Conservation (phyloP, 495 filamentous ascomycete genomes). For the Annulohypoxylon moriforme region DNA sequence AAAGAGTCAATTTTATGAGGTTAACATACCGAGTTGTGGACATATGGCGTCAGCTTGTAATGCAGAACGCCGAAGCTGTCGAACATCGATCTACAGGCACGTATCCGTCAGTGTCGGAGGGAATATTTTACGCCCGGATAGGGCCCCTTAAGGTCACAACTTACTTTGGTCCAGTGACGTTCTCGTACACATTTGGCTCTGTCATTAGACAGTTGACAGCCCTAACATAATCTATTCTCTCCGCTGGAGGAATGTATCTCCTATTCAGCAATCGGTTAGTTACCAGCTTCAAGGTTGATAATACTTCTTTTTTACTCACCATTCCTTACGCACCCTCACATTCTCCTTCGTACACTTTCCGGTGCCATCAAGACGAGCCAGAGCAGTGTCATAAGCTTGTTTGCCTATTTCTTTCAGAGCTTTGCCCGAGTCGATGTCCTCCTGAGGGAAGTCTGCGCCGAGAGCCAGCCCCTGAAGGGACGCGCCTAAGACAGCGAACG, state of each 20-base stretch:
- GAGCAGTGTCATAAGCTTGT: conserved; percentile 50
- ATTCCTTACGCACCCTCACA: conserved; percentile 58
- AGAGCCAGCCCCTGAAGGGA: conserved; percentile 42
- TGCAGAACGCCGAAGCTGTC: conserved; percentile 51
- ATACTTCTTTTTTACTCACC: conserved; percentile 42
- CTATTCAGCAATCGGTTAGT: conserved; percentile 40
- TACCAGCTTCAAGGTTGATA: background rate
- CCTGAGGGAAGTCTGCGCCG: conserved; percentile 47
- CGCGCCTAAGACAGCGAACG: conserved; percentile 37
- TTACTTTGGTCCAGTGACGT: conserved; percentile 49
- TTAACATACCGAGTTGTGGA: conserved; percentile 52
- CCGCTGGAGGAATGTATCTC: conserved; percentile 53
- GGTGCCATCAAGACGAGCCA: conserved; percentile 49
- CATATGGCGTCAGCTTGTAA: conserved; percentile 49
- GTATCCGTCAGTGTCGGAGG: background rate
- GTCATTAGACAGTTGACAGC: conserved; percentile 56
- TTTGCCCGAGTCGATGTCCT: conserved; percentile 54
- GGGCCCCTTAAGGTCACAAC: background rate
- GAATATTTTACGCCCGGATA: background rate
- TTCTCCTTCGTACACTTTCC: conserved; percentile 57
- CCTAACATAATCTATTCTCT: conserved; percentile 53
- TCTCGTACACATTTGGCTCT: conserved; percentile 46
- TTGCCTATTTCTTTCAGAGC: conserved; percentile 49
- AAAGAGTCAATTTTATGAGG: background rate
- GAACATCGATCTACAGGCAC: conserved; percentile 38